Conservation (phyloP, 371 early-diverging fungal genomes). For the Sporodiniella umbellata region DNA sequence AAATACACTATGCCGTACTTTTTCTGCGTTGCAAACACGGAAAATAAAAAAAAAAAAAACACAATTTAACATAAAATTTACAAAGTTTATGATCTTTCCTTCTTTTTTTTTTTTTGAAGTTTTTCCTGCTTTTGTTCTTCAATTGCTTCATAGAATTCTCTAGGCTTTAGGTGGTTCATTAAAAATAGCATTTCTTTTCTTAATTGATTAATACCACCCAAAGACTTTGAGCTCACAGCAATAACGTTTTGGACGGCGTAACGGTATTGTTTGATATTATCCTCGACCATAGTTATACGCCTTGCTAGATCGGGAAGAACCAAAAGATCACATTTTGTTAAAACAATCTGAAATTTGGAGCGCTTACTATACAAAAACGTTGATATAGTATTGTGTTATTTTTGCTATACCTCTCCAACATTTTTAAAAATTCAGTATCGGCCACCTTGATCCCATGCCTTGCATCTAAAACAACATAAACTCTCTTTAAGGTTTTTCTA, state of each 20-base stretch:
- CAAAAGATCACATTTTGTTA: constrained; percentile 80
- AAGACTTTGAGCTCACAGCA: constrained; percentile 55
- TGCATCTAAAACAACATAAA: constrained; percentile 77
- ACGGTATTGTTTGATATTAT: constrained; percentile 36
- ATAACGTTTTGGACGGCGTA: constrained; percentile 50
- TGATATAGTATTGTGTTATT: no score
- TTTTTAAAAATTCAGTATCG: constrained; percentile 58
- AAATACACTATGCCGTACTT: neutral
- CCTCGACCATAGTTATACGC: constrained; percentile 36
- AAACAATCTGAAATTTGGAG: constrained; percentile 70
- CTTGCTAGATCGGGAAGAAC: constrained; percentile 62
- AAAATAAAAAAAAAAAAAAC: neutral
- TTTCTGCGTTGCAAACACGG: neutral
- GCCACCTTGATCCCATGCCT: constrained; percentile 73
- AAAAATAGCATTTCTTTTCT: constrained; percentile 57
- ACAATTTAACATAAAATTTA: no score
- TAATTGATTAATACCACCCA: constrained; percentile 57
- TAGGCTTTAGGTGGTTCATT: constrained; percentile 29
- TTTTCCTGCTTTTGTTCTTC: constrained; percentile 9
- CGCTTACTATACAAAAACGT: constrained; percentile 32
- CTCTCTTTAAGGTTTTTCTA: constrained; percentile 59
- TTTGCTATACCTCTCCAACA: constrained; percentile 35
- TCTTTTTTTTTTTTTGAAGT: neutral
- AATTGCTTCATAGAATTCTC: constrained; percentile 21
- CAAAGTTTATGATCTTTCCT: neutral